Evolutionary conservation across 73 alveolate genomes (phyloP), one percentile per base, ranked within the genome.

Genomic region (Blepharisma stoltei): DNA sequence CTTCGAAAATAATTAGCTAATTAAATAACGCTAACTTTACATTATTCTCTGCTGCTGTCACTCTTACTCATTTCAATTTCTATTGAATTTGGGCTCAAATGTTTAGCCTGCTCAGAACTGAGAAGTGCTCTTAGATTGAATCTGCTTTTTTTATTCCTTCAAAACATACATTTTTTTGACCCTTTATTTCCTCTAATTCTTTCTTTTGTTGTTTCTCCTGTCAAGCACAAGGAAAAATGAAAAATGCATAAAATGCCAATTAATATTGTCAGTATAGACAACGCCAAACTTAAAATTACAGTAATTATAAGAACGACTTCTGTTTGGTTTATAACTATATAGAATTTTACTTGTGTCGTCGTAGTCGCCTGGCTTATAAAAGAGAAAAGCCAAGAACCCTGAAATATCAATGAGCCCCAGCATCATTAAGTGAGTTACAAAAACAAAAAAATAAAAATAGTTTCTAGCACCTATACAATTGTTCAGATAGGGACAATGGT

Each of bases 401-500:
- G 48, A n/a, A 25, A 60, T 60, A 25, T 25, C 23, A n/a, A 60
- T 5, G 4, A 14, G 46, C 46, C 73, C 73, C 18, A 18, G 73
- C 46, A 60, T 14, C 14, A 38, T 60, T 18, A 60, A 38, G 23
- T 14, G 11, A 60, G 23, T 9, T 9, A 60, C 37, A n/a, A 86
- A 66, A 14, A 77, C 87, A 18, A 86, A 50, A 49, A 82, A 82
- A 23, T 43, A 83, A 8, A 81, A 60, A 27, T 86, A 83, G 53
- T 82, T 86, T 71, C 88, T 73, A 76, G 84, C 79, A n/a, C 99
- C 99, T 38, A 97, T 92, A 53, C 99, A 97, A 80, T 93, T 94
- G 80, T 96, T 97, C 38, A 97, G 86, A 83, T 89, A 93, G 49
- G 95, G 94, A 76, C 99, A 94, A 75, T 97, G 99, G 86, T 97